These are phyloP conservation scores for Podospora appendiculata DNA, from an alignment of 495 filamentous ascomycete genomes.

Conservation along the genomic window DNA sequence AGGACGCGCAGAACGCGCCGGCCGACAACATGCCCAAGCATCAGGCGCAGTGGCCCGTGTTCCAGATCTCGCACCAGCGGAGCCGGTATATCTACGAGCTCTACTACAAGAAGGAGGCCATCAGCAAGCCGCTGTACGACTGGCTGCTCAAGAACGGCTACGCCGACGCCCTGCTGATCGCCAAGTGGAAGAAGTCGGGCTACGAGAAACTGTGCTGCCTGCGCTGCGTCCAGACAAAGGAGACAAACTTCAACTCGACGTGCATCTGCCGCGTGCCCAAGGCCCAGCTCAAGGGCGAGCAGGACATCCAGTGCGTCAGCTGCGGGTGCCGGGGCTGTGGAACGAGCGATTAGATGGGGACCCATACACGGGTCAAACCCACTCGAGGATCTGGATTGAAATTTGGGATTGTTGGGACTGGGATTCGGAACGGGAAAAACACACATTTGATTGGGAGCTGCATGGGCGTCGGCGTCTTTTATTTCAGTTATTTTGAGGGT, in stretches of 20 bases:
- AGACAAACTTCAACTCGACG: constrained; percentile 96
- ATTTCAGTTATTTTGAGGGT: background rate
- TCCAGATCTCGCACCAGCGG: constrained; percentile 95
- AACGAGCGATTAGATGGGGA: constrained; percentile 58
- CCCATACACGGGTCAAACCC: no score
- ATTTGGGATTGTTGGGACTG: background rate
- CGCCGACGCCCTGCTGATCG: constrained; percentile 88
- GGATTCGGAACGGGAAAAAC: background rate
- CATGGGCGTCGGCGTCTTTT: background rate
- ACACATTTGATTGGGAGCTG: background rate
- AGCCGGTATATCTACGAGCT: constrained; percentile 91
- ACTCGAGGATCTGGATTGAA: no score
- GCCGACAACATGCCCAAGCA: constrained; percentile 53
- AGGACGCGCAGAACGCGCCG: constrained; percentile 80
- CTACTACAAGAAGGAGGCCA: constrained; percentile 96
- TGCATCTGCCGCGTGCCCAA: constrained; percentile 97
- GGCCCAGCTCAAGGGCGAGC: constrained; percentile 81
- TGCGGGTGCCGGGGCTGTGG: constrained; percentile 92
- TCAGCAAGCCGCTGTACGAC: constrained; percentile 84
- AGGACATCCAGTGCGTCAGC: constrained; percentile 88
- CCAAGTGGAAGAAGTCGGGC: constrained; percentile 99
- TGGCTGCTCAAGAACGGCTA: constrained; percentile 97
- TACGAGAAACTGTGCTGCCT: constrained; percentile 98
- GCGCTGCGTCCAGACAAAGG: constrained; percentile 95
- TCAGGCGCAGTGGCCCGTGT: constrained; percentile 92